Evolutionary conservation across 805 yeast genomes (phyloP).

Genomic region (Candida verbasci): DNA sequence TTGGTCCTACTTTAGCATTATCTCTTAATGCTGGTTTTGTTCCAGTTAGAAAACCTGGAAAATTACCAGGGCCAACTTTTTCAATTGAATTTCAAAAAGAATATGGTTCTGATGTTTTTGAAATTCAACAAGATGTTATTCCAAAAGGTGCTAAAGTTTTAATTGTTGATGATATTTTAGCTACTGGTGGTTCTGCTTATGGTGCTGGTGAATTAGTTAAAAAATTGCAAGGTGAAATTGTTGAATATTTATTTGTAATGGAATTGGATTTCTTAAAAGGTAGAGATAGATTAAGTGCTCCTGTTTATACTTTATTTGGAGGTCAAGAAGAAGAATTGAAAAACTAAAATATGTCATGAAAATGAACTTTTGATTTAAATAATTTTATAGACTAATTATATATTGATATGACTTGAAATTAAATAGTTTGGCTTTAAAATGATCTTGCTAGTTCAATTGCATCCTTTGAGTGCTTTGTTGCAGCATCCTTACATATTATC

Average conservation of each 20-base stretch:
- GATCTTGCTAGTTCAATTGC: no score
- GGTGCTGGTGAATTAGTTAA: conserved; percentile 86
- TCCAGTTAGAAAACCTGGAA: conserved; percentile 94
- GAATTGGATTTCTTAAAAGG: conserved; percentile 95
- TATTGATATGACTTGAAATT: no score
- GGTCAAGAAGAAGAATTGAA: conserved; percentile 60
- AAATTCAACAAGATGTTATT: conserved; percentile 79
- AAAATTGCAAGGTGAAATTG: conserved; percentile 62
- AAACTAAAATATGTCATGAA: conserved; percentile 1
- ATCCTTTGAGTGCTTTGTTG: no score
- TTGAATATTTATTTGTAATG: conserved; percentile 85
- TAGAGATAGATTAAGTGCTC: conserved; percentile 78
- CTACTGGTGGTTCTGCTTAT: conserved; percentile 95
- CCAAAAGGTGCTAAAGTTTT: conserved; percentile 77
- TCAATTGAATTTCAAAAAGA: conserved; percentile 80
- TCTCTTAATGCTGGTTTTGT: conserved; percentile 86
- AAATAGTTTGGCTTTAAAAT: no score
- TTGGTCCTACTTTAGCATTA: conserved; percentile 93
- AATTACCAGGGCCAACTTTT: conserved; percentile 81
- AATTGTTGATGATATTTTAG: conserved; percentile 93
- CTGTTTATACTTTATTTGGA: conserved; percentile 81
- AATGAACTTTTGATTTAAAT: background rate
- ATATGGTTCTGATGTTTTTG: conserved; percentile 87
- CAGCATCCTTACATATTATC: no score
- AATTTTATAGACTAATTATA: no score